Evolutionary conservation across 2,329 filamentous ascomycete species (phyloP), one percentile per base, ranked within the genome.

Genomic region (Diplodia scrobiculata): DNA sequence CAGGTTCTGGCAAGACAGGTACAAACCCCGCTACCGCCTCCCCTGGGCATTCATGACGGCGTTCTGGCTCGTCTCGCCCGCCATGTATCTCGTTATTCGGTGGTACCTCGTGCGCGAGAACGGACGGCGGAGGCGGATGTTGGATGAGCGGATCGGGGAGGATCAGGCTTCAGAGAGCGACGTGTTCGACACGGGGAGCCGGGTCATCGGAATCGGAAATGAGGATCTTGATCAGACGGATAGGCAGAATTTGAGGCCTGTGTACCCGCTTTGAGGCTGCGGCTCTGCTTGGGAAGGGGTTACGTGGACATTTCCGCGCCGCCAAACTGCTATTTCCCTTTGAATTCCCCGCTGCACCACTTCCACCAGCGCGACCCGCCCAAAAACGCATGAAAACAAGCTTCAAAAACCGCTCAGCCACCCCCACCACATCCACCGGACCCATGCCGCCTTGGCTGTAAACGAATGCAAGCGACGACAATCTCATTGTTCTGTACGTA

Each of bases 21-120:
- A 58, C 34, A 58, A 58, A 19, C 53, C 53, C 19, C 53, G 34
- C n/a, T 58, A 58, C 34, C 32, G 19, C 32, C 34, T 58, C 2
- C 53, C 53, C 17, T 58, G 32, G 53, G 32, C 34, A 1, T 58
- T 27, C 34, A 58, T 58, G 32, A 58, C 53, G 34, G 53, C 53
- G 1, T 58, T 58, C 19, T 58, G 32, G 53, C 41, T 58, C 13
- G 21, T 58, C 7, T 58, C 53, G 13, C 53, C 53, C 4, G 53
- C 34, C 34, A 58, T 58, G 53, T 58, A 34, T 11, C 21, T 58
- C 10, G 10, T 58, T 19, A 58, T 58, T 4, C 53, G 53, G n/a
- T 58, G 5, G 7, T 58, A 58, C 19, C 34, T 58, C 3, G 53
- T 19, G 11, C 53, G 3, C 53, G 32, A 58, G 53, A 58, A 58